Evolutionary conservation across 768 basidiomycete genomes (phyloP).

Genomic region (Gelatoporia subvermispora): DNA sequence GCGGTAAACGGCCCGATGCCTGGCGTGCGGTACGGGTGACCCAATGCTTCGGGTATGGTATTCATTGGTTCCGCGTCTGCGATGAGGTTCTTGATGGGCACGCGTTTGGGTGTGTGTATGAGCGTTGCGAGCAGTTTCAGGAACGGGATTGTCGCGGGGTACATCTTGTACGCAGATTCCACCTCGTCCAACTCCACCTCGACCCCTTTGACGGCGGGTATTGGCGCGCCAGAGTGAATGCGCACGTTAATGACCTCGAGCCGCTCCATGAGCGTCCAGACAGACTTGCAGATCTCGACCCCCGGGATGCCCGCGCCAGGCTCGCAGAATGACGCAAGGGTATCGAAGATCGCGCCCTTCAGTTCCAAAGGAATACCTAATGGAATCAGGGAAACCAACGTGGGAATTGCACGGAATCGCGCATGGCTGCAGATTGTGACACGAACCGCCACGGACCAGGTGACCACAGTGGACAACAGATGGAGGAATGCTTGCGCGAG

Average conservation of each 20-base stretch:
- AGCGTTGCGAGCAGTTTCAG: constrained; percentile 76
- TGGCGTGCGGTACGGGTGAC: constrained; percentile 73
- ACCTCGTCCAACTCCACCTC: constrained; percentile 86
- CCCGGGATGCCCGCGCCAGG: constrained; percentile 72
- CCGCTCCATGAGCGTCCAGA: constrained; percentile 83
- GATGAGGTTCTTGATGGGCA: constrained; percentile 55
- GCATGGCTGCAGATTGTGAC: constrained; percentile 70
- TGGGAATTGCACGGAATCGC: constrained; percentile 78
- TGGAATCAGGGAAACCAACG: constrained; percentile 73
- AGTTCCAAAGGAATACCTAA: constrained; percentile 84
- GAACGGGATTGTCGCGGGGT: constrained; percentile 89
- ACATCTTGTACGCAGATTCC: constrained; percentile 71
- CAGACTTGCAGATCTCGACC: constrained; percentile 74
- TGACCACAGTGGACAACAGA: constrained; percentile 71
- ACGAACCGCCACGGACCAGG: constrained; percentile 72
- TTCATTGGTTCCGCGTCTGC: constrained; percentile 57
- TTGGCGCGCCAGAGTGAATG: constrained; percentile 32
- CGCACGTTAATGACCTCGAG: constrained; percentile 80
- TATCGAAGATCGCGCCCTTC: constrained; percentile 80
- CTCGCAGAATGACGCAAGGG: constrained; percentile 76
- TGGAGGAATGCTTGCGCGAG: constrained; percentile 79
- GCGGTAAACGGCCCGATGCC: constrained; percentile 77
- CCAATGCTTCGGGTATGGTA: constrained; percentile 76
- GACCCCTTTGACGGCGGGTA: constrained; percentile 68
- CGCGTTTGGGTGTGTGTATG: constrained; percentile 75